A percentile compares a stretch with the other conserved stretches of the same genome.
Conservation (phyloP, 2,329 filamentous ascomycete species). For the Acephala macrosclerotiorum region DNA sequence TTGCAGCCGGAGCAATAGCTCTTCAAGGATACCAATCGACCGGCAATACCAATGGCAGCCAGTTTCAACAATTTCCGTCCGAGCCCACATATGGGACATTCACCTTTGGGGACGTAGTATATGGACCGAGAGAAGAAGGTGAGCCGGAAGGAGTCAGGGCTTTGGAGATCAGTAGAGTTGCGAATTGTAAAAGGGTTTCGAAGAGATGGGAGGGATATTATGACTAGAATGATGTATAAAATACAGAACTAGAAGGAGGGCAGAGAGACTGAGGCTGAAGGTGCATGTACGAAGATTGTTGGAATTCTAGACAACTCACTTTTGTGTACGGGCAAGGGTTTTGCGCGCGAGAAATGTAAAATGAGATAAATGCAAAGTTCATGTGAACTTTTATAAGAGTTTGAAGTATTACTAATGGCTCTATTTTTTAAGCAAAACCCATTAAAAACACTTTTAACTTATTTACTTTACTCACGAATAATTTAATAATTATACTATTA, state of each 20-base stretch:
- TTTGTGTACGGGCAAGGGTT: too few relatives aligned
- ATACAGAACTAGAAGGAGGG: background rate
- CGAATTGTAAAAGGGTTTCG: background rate
- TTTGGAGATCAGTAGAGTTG: constrained; percentile 4
- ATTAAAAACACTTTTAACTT: too few relatives aligned
- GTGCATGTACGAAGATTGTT: background rate
- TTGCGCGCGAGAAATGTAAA: too few relatives aligned
- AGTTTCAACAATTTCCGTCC: background rate
- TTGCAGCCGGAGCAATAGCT: constrained; percentile 2
- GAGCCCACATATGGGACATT: background rate
- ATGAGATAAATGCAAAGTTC: too few relatives aligned
- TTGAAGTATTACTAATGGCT: too few relatives aligned
- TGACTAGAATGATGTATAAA: background rate
- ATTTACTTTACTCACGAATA: too few relatives aligned
- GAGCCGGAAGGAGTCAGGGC: background rate
- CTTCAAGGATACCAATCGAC: constrained; percentile 8
- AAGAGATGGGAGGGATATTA: constrained; percentile 6
- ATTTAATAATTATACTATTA: too few relatives aligned
- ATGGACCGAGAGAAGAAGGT: constrained; percentile 5
- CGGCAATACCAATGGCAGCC: background rate
- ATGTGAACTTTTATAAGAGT: too few relatives aligned
- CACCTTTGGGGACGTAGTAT: background rate
- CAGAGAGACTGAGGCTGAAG: background rate
- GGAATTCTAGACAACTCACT: too few relatives aligned
- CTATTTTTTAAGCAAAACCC: too few relatives aligned